phyloP scores from a whole-genome alignment of 352 stramenopile species.

The Pythium utonaiense region DNA sequence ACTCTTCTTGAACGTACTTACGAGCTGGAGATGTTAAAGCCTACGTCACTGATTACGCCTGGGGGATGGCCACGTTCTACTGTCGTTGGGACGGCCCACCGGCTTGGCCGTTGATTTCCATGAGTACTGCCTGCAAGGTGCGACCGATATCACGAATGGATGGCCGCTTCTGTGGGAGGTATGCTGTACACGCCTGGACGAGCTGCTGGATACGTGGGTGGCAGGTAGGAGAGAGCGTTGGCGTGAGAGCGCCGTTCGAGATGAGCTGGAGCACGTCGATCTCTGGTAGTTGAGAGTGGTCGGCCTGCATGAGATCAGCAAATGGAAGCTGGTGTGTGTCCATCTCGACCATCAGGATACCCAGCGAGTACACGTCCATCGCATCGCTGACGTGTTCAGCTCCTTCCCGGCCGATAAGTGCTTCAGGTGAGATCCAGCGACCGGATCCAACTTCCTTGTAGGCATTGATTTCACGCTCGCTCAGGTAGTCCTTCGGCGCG shows the following conservation, averaged over 20 bases:
- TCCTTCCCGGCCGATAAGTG: conserved; percentile 49
- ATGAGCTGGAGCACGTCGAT: conserved; percentile 69
- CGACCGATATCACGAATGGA: conserved; percentile 21
- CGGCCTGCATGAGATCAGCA: conserved; percentile 61
- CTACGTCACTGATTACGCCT: background rate
- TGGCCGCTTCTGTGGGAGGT: conserved; percentile 30
- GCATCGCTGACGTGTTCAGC: conserved; percentile 34
- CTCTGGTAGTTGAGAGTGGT: conserved; percentile 47
- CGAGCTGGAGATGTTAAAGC: conserved; percentile 1
- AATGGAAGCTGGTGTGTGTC: conserved; percentile 71
- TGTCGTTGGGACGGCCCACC: background rate
- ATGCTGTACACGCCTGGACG: conserved; percentile 30
- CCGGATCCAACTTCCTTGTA: conserved; percentile 67
- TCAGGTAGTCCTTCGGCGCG: conserved; percentile 44
- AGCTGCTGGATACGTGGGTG: conserved; percentile 47
- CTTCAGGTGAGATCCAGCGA: conserved; percentile 69
- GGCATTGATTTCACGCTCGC: conserved; percentile 52
- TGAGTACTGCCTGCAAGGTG: conserved; percentile 12
- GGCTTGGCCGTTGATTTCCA: conserved; percentile 8
- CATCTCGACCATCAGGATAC: conserved; percentile 66
- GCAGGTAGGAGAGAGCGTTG: conserved; percentile 49
- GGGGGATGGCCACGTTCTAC: background rate
- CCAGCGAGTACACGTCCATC: conserved; percentile 65
- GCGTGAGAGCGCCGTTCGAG: conserved; percentile 49
- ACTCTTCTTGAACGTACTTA: background rate